Percentiles rank a stretch among this genome's conserved stretches.
These are phyloP conservation scores for Sorghum bicolor DNA, from an alignment of 176 grass and related monocot species.

Conservation along the genomic window DNA sequence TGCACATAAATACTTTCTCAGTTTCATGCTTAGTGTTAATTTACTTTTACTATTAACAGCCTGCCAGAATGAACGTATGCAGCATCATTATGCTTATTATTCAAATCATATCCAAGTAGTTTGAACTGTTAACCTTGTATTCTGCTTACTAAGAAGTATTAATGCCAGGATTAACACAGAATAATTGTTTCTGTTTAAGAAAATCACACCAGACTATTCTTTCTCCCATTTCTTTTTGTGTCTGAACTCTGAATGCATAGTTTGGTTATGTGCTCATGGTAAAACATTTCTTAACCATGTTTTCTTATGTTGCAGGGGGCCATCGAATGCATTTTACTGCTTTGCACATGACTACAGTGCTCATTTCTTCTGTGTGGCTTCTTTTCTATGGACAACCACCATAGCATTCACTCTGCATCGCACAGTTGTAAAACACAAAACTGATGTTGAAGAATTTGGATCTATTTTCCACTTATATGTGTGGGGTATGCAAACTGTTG, in stretches of 20 bases:
- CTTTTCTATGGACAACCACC: constrained; percentile 95
- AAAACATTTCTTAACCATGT: not conserved
- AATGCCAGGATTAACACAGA: not conserved
- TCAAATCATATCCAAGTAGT: not conserved
- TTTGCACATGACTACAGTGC: constrained; percentile 92
- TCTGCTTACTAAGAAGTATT: not conserved
- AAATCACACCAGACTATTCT: constrained; percentile 2
- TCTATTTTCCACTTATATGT: constrained; percentile 93
- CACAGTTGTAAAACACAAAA: constrained; percentile 96
- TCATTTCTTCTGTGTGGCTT: constrained; percentile 92
- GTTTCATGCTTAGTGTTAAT: not conserved
- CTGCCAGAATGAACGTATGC: not conserved
- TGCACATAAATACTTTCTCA: not conserved
- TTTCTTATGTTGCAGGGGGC: constrained; percentile 53
- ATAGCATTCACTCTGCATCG: constrained; percentile 95
- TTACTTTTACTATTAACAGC: not conserved
- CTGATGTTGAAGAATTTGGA: constrained; percentile 93
- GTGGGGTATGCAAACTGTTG: constrained; percentile 63
- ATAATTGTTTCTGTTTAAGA: constrained; percentile 3
- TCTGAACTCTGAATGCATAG: not conserved
- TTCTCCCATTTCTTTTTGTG: not conserved
- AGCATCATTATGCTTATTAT: not conserved
- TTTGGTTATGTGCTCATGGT: not conserved
- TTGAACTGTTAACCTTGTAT: not conserved
- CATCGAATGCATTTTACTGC: constrained; percentile 90